These are phyloP conservation scores for Talaromyces islandicus DNA, from an alignment of 2,329 filamentous ascomycete species.

Conservation along the genomic window DNA sequence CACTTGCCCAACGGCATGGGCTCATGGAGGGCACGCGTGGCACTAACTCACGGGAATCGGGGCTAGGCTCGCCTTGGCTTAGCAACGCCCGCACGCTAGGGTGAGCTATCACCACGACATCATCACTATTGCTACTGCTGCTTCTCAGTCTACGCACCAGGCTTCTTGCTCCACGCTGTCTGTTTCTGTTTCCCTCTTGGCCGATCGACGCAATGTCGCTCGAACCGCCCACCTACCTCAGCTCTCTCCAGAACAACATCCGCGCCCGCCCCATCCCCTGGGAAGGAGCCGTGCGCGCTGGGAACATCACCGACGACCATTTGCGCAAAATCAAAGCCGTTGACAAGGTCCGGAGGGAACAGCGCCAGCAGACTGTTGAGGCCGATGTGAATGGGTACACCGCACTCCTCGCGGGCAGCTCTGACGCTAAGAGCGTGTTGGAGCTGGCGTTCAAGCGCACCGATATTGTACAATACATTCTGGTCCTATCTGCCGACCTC, in stretches of 20 bases:
- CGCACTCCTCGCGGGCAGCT: constrained; percentile 67
- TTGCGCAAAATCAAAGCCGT: constrained; percentile 93
- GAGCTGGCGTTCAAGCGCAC: constrained; percentile 78
- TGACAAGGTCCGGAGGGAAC: constrained; percentile 91
- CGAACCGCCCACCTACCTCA: constrained; percentile 81
- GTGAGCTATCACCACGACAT: background rate
- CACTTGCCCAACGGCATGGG: background rate
- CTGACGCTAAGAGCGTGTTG: constrained; percentile 65
- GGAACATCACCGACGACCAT: constrained; percentile 89
- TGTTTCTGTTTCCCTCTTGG: background rate
- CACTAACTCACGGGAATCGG: background rate
- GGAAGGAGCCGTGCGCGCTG: constrained; percentile 91
- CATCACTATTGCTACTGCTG: background rate
- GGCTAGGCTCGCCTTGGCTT: background rate
- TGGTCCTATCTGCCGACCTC: constrained; percentile 82
- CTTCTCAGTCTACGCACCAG: background rate
- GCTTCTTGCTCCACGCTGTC: background rate
- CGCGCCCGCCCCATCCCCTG: constrained; percentile 92
- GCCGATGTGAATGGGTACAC: constrained; percentile 73
- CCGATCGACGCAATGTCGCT: constrained; percentile 63
- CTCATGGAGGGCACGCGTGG: background rate
- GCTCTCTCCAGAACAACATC: constrained; percentile 93
- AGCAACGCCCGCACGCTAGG: background rate
- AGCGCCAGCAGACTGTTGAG: constrained; percentile 76
- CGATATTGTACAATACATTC: constrained; percentile 90